Evolutionary conservation across 1,284 basidiomycete genomes (phyloP).

Genomic region (Fistulina hepatica): DNA sequence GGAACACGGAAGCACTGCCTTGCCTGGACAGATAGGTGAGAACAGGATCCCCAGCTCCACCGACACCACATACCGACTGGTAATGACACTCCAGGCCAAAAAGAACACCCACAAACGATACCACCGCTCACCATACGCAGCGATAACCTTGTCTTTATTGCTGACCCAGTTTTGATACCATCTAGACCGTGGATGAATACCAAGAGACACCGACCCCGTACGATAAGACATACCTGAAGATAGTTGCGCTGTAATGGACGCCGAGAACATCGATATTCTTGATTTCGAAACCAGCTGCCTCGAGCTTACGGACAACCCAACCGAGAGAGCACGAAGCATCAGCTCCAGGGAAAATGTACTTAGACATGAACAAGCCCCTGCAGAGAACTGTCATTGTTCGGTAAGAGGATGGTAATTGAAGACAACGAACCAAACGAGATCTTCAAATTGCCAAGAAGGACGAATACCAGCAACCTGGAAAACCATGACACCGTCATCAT

Average conservation of each 20-base stretch:
- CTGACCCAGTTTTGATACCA: conserved; percentile 96
- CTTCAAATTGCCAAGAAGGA: conserved; percentile 94
- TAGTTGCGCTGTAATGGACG: conserved; percentile 94
- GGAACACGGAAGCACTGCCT: conserved; percentile 85
- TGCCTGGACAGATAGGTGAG: conserved; percentile 39
- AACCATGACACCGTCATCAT: conserved; percentile 91
- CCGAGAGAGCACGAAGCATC: conserved; percentile 92
- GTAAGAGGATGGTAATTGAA: background rate
- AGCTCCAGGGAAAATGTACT: conserved; percentile 96
- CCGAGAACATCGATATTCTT: conserved; percentile 94
- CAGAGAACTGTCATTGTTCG: conserved; percentile 3
- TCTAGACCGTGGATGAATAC: too few species aligned
- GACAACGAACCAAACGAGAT: conserved; percentile 72
- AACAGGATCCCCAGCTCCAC: conserved; percentile 3
- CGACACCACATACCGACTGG: conserved; percentile 38
- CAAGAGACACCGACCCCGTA: too few species aligned
- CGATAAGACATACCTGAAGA: too few species aligned
- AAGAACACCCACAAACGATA: conserved; percentile 89
- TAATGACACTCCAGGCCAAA: conserved; percentile 73
- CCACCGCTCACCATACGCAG: conserved; percentile 88
- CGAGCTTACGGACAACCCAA: conserved; percentile 71
- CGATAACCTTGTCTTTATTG: conserved; percentile 83
- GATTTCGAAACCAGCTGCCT: conserved; percentile 64
- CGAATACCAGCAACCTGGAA: conserved; percentile 95
- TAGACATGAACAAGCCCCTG: conserved; percentile 90